A percentile compares a stretch with the other conserved stretches of the same genome.
Conservation (phyloP, 2,329 filamentous ascomycete genomes). For the Neopestalotiopsis sp. region DNA sequence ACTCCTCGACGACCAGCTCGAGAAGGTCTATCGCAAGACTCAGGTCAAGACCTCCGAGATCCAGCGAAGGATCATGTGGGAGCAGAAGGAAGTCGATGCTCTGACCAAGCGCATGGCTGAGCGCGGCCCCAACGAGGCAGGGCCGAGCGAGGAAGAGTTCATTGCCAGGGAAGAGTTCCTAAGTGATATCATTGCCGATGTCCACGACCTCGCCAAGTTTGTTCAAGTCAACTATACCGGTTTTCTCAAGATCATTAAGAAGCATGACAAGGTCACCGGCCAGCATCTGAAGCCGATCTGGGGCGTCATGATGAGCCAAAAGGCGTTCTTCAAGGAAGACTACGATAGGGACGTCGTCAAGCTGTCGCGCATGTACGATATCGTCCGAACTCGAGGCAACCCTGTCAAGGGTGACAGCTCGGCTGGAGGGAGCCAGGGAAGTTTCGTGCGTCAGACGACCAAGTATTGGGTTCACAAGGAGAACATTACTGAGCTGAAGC, state of each 20-base stretch:
- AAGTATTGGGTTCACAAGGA: slow-evolving; percentile 99
- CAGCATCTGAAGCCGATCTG: slow-evolving; percentile 97
- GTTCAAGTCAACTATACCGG: slow-evolving; percentile 98
- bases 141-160: slow-evolving; percentile 88
- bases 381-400: slow-evolving; percentile 90
- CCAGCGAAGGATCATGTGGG: slow-evolving; percentile 87
- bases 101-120: slow-evolving; percentile 72
- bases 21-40: slow-evolving; percentile 98
- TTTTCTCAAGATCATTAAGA: slow-evolving; percentile 99
- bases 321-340: slow-evolving; percentile 98
- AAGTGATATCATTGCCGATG: slow-evolving; percentile 97
- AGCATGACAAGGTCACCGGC: slow-evolving; percentile 96
- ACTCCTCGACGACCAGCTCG: slow-evolving; percentile 87
- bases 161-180: slow-evolving; percentile 91
- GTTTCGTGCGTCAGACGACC: slow-evolving; percentile 94
- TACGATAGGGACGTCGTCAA: slow-evolving; percentile 96
- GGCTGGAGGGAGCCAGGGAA: slow-evolving; percentile 90
- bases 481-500: slow-evolving; percentile 97
- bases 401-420: slow-evolving; percentile 90
- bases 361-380: slow-evolving; percentile 92
- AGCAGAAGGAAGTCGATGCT: slow-evolving; percentile 77
- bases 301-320: slow-evolving; percentile 89
- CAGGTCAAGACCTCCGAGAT: slow-evolving; percentile 98
- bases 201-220: slow-evolving; percentile 97
- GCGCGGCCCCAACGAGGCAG: slow-evolving; percentile 59